Percentiles rank a stretch among this genome's conserved stretches.
Conservation (phyloP, 1,284 basidiomycete genomes). For the Naganishia sp. region DNA sequence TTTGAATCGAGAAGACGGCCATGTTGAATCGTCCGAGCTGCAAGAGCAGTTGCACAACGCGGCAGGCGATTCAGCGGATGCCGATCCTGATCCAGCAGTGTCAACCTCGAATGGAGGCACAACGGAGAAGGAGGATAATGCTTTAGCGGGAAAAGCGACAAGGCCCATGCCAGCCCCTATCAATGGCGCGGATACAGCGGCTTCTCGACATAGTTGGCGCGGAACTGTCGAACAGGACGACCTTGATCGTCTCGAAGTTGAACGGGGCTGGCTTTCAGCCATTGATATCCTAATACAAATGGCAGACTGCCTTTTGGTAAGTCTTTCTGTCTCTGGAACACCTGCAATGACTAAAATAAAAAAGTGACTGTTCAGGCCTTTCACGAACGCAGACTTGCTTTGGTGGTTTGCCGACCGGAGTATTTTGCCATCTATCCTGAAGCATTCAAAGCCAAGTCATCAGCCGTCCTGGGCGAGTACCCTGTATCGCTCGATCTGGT, state of each 20-base stretch:
- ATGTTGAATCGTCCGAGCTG: conserved; percentile 4
- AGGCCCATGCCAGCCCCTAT: not conserved
- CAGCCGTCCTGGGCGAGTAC: conserved; percentile 28
- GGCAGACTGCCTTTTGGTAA: conserved; percentile 37
- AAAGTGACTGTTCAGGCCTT: conserved; percentile 35
- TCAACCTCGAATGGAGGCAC: not conserved
- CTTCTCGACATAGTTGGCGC: not conserved
- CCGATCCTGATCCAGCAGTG: not conserved
- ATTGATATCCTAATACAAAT: conserved; percentile 38
- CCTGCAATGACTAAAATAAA: not conserved
- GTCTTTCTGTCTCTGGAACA: conserved; percentile 5
- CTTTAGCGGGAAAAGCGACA: not conserved
- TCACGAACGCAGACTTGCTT: conserved; percentile 38
- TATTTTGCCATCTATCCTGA: conserved; percentile 35
- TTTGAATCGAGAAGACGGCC: not conserved
- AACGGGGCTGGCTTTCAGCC: conserved; percentile 22
- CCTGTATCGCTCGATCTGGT: conserved; percentile 12
- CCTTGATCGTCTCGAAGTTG: conserved; percentile 15
- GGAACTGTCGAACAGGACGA: conserved; percentile 6
- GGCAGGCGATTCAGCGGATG: not conserved
- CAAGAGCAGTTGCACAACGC: conserved; percentile 7
- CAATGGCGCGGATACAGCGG: not conserved
- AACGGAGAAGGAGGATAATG: not conserved
- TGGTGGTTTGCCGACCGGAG: conserved; percentile 41
- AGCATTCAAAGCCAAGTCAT: conserved; percentile 25